Evolutionary conservation across 371 early-diverging fungal genomes (phyloP).

Genomic region (Mucor saturninus): DNA sequence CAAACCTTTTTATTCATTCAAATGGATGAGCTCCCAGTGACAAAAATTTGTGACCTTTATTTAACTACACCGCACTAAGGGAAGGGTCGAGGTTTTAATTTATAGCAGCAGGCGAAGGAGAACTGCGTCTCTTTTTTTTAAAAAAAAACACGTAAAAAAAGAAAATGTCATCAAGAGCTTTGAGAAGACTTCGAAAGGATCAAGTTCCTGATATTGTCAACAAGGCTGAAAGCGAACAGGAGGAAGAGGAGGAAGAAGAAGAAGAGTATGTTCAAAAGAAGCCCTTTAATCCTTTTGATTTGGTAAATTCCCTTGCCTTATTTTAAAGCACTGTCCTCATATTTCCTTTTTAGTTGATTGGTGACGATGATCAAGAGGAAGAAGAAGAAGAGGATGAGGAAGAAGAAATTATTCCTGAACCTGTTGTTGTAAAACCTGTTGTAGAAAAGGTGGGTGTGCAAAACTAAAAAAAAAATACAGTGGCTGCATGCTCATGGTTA

Average conservation of each 20-base stretch:
- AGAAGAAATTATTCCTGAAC: slow-evolving; percentile 12
- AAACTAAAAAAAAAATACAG: not conserved
- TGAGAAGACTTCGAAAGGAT: slow-evolving; percentile 46
- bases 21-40: too few relatives aligned
- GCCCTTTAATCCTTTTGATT: slow-evolving; percentile 67
- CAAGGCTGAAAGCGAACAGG: not conserved
- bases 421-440: slow-evolving; percentile 26
- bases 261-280: slow-evolving; percentile 33
- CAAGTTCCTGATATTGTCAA: slow-evolving; percentile 25
- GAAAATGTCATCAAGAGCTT: slow-evolving; percentile 55
- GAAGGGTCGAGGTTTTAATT: not conserved
- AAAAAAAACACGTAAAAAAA: not conserved
- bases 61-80: too few relatives aligned
- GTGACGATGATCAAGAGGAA: slow-evolving; percentile 39
- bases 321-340: not conserved
- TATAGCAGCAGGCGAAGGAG: not conserved
- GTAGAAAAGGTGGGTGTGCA: slow-evolving; percentile 17
- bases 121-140: slow-evolving; percentile 1
- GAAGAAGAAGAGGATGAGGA: slow-evolving; percentile 45
- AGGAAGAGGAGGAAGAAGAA: slow-evolving; percentile 39
- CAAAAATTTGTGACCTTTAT: not conserved
- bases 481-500: not conserved
- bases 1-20: too few relatives aligned
- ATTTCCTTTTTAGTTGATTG: slow-evolving; percentile 34
- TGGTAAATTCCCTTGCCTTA: slow-evolving; percentile 43